Percentiles rank a stretch among this genome's conserved stretches.
These are phyloP conservation scores for Suhomyces faveliae DNA, from an alignment of 805 yeast genomes.

Conservation along the genomic window DNA sequence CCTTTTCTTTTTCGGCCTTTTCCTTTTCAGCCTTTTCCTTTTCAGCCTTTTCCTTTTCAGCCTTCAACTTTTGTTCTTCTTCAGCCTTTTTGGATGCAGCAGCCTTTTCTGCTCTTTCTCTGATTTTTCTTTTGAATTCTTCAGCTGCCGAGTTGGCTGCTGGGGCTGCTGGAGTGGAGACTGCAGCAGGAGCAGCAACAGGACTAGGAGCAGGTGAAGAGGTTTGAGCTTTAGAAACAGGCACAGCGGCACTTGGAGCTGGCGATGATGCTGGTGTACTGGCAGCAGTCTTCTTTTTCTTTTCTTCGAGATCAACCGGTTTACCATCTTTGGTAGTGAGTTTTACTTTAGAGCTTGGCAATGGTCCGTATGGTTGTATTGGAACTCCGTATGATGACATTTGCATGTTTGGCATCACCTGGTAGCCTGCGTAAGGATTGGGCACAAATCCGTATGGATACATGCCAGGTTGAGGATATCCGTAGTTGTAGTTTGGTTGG, in stretches of 20 bases:
- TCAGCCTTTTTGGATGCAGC: slow-evolving; percentile 13
- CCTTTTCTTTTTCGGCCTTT: slow-evolving; percentile 9
- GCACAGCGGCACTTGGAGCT: slow-evolving; percentile 15
- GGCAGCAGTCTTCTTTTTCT: slow-evolving; percentile 29
- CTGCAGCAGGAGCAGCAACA: slow-evolving; percentile 11
- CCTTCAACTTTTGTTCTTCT: slow-evolving; percentile 10
- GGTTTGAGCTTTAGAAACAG: slow-evolving; percentile 10
- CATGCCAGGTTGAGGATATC: slow-evolving; percentile 23
- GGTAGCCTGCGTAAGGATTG: slow-evolving; percentile 23
- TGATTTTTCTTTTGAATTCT: slow-evolving; percentile 36
- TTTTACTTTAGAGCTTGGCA: slow-evolving; percentile 28
- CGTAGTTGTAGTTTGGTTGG: slow-evolving; percentile 22
- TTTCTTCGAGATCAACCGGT: slow-evolving; percentile 42
- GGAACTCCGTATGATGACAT: slow-evolving; percentile 5
- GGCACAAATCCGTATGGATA: slow-evolving; percentile 30
- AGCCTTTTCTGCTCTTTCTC: slow-evolving; percentile 25
- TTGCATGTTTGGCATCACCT: slow-evolving; percentile 18
- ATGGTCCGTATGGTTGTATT: slow-evolving; percentile 9
- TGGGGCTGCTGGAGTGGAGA: slow-evolving; percentile 8
- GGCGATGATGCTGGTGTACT: slow-evolving; percentile 34
- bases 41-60: slow-evolving; percentile 11
- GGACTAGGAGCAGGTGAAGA: slow-evolving; percentile 5
- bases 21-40: slow-evolving; percentile 9
- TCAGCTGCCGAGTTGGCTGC: slow-evolving; percentile 26
- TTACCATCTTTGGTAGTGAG: slow-evolving; percentile 45